Percentiles rank a stretch among this genome's conserved stretches.
Conservation (phyloP, 2,329 filamentous ascomycete genomes). For the Sordariomycetes sp. region DNA sequence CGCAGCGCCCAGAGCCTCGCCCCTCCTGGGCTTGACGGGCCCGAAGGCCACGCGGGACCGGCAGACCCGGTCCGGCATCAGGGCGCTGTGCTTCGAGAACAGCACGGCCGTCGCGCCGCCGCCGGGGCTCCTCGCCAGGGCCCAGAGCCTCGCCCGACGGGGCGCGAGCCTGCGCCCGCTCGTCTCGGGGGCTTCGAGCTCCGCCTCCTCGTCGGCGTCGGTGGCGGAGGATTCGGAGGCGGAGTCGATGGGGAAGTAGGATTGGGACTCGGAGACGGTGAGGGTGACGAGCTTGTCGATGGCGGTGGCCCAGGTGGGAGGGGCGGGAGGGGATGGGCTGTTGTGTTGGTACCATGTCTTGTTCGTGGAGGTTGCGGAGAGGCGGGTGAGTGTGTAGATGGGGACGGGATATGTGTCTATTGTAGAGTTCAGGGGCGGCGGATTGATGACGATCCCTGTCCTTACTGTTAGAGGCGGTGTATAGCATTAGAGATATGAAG, state of each 20-base stretch:
- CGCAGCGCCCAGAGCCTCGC: background rate
- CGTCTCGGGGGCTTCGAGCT: constrained; percentile 14
- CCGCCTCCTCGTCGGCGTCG: constrained; percentile 9
- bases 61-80: constrained; percentile 32
- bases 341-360: constrained; percentile 44
- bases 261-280: background rate
- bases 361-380: constrained; percentile 40
- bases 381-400: constrained; percentile 40
- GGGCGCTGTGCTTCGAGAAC: constrained; percentile 34
- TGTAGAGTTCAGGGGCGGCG: constrained; percentile 12
- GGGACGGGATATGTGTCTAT: constrained; percentile 4
- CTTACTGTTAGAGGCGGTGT: background rate
- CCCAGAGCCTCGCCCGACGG: constrained; percentile 41
- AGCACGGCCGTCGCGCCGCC: constrained; percentile 40
- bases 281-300: constrained; percentile 1
- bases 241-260: constrained; percentile 3
- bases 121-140: constrained; percentile 38
- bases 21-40: constrained; percentile 4
- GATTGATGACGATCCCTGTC: constrained; percentile 35
- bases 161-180: constrained; percentile 22
- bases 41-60: constrained; percentile 26
- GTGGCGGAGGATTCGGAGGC: background rate
- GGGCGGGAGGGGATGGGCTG: background rate
- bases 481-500: constrained; percentile 8
- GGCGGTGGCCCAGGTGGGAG: background rate